Conservation (phyloP, 805 yeast genomes). For the Lipomyces sp. region DNA sequence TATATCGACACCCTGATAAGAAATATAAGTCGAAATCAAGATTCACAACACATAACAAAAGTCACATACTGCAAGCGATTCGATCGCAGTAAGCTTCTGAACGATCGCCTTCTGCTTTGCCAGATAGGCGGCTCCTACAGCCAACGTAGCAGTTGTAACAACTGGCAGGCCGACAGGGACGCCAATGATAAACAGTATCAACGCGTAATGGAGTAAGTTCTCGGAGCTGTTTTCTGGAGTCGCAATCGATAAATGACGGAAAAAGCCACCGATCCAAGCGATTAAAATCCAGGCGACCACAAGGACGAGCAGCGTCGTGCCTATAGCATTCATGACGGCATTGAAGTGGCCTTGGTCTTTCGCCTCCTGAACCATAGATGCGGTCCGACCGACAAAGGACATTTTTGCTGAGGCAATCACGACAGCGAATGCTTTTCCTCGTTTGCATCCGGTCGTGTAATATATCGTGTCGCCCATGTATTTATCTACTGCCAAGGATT, state of each 20-base stretch:
- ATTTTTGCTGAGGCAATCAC: conserved; percentile 95
- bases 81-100: conserved; percentile 93
- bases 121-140: conserved; percentile 98
- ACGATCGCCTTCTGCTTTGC: conserved; percentile 97
- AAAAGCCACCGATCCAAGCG: conserved; percentile 93
- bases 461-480: conserved; percentile 83
- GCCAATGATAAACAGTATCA: conserved; percentile 96
- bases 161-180: conserved; percentile 99
- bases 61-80: conserved; percentile 79
- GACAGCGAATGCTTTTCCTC: conserved; percentile 94
- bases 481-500: conserved; percentile 93
- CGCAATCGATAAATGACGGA: conserved; percentile 86
- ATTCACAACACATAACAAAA: conserved; percentile 64
- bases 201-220: conserved; percentile 84
- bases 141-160: conserved; percentile 98
- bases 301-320: conserved; percentile 85
- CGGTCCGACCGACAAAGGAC: conserved; percentile 96
- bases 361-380: conserved; percentile 91
- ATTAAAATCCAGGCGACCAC: conserved; percentile 84
- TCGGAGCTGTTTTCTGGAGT: conserved; percentile 51
- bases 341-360: conserved; percentile 96
- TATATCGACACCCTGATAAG: conserved; percentile 88
- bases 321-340: conserved; percentile 96
- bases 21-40: conserved; percentile 60
- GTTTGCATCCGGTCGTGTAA: conserved; percentile 93